These are phyloP conservation scores for Tothia fuscella DNA, from an alignment of 2,329 filamentous ascomycete genomes.

Conservation along the genomic window DNA sequence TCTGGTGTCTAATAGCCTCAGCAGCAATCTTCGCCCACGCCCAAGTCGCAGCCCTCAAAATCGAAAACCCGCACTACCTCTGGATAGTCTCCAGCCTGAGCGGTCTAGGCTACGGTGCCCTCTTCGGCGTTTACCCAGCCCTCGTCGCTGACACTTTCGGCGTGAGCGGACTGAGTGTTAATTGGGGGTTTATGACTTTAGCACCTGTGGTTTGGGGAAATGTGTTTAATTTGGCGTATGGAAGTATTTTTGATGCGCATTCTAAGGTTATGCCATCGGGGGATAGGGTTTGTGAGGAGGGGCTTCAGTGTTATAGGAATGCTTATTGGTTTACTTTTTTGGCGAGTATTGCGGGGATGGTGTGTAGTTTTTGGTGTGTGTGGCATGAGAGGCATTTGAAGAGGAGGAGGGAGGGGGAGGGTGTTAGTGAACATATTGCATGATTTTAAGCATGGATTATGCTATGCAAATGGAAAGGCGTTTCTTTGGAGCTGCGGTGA, in stretches of 20 bases:
- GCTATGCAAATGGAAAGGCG: no score
- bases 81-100: conserved; percentile 71
- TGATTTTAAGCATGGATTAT: no score
- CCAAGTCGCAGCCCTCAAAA: conserved; percentile 62
- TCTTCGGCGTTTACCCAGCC: conserved; percentile 89
- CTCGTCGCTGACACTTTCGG: conserved; percentile 82
- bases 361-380: conserved; percentile 47
- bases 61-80: conserved; percentile 66
- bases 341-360: conserved; percentile 57
- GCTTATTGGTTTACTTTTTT: conserved; percentile 72
- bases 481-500: no score
- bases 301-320: conserved; percentile 64
- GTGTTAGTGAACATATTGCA: conserved; percentile 2
- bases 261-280: conserved; percentile 57
- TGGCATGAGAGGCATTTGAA: conserved; percentile 5
- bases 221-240: conserved; percentile 87
- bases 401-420: background rate
- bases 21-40: conserved; percentile 66
- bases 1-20: conserved; percentile 81
- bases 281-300: conserved; percentile 53
- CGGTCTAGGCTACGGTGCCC: conserved; percentile 80
- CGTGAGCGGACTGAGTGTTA: conserved; percentile 76
- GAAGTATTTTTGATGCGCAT: conserved; percentile 69
- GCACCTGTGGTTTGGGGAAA: conserved; percentile 81
- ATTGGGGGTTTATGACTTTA: conserved; percentile 93